Evolutionary conservation across 2,329 filamentous ascomycete species (phyloP).

Genomic region (Fusarium cyanostomum): DNA sequence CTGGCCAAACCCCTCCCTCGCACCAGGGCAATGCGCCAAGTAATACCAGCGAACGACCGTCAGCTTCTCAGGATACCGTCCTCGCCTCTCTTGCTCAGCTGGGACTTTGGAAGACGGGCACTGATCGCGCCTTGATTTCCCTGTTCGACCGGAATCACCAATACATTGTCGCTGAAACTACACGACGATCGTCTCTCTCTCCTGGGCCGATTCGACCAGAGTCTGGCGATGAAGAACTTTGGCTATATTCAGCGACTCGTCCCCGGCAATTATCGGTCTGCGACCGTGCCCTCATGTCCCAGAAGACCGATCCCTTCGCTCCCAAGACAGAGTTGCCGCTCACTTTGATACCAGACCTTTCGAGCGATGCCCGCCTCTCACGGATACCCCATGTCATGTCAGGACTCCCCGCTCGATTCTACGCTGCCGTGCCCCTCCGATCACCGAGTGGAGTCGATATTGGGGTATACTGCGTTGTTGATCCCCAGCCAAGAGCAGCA

Average conservation of each 20-base stretch:
- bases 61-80: slow-evolving; percentile 43
- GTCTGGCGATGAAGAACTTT: slow-evolving; percentile 26
- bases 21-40: neutral
- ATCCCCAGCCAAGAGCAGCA: slow-evolving; percentile 12
- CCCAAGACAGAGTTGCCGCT: slow-evolving; percentile 42
- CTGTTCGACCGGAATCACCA: slow-evolving; percentile 60
- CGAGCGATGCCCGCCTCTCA: slow-evolving; percentile 43
- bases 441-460: slow-evolving; percentile 52
- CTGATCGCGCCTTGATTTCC: slow-evolving; percentile 57
- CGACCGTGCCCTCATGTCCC: slow-evolving; percentile 38
- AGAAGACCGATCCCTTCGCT: neutral
- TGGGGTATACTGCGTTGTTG: slow-evolving; percentile 50
- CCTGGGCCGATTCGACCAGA: slow-evolving; percentile 37
- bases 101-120: slow-evolving; percentile 54
- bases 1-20: neutral
- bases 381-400: slow-evolving; percentile 33
- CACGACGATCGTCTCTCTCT: slow-evolving; percentile 48
- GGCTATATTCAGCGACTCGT: slow-evolving; percentile 42
- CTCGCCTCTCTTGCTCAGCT: slow-evolving; percentile 62
- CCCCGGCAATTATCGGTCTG: slow-evolving; percentile 43
- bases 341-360: slow-evolving; percentile 48
- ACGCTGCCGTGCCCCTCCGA: slow-evolving; percentile 53
- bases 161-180: slow-evolving; percentile 61
- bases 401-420: slow-evolving; percentile 46
- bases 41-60: neutral